phyloP scores from a whole-genome alignment of 306 rosid species.

The Rubus idaeus region DNA sequence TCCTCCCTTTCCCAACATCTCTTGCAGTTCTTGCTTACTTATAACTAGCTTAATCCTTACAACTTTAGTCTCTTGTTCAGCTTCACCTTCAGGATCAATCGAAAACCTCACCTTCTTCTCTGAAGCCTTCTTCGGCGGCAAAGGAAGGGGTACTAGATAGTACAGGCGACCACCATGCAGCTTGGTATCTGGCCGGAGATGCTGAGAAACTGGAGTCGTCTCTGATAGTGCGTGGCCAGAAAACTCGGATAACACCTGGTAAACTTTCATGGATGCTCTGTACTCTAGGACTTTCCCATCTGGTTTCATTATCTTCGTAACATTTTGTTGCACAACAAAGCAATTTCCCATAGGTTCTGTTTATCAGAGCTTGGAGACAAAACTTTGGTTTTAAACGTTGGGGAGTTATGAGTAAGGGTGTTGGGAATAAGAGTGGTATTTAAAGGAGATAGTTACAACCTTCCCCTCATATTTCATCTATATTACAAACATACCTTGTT shows the following conservation, averaged over 20 bases:
- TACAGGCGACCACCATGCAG: slow-evolving; percentile 53
- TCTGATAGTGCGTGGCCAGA: slow-evolving; percentile 66
- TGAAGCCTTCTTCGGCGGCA: slow-evolving; percentile 25
- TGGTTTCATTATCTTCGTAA: slow-evolving; percentile 62
- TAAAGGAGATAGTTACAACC: slow-evolving; percentile 31
- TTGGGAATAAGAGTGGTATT: slow-evolving; percentile 27
- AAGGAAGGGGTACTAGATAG: slow-evolving; percentile 52
- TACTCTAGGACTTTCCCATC: slow-evolving; percentile 80
- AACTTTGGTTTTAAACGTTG: slow-evolving; percentile 6
- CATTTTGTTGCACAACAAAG: slow-evolving; percentile 47
- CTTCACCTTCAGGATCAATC: slow-evolving; percentile 46
- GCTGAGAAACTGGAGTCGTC: slow-evolving; percentile 37
- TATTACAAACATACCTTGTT: slow-evolving; percentile 49
- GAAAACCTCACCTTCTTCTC: slow-evolving; percentile 74
- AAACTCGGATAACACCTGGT: slow-evolving; percentile 56
- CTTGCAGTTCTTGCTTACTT: slow-evolving; percentile 60
- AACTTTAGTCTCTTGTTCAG: slow-evolving; percentile 39
- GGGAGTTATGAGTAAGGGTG: slow-evolving; percentile 15
- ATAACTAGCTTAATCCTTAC: slow-evolving; percentile 77
- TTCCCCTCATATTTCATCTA: slow-evolving; percentile 27
- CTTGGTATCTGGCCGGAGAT: slow-evolving; percentile 55
- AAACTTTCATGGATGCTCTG: slow-evolving; percentile 55
- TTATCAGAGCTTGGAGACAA: slow-evolving; percentile 11
- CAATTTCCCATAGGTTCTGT: slow-evolving; percentile 71
- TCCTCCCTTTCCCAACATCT: slow-evolving; percentile 60